These are phyloP conservation scores for Podaxis sp. DNA, from an alignment of 768 basidiomycete genomes.

Conservation along the genomic window DNA sequence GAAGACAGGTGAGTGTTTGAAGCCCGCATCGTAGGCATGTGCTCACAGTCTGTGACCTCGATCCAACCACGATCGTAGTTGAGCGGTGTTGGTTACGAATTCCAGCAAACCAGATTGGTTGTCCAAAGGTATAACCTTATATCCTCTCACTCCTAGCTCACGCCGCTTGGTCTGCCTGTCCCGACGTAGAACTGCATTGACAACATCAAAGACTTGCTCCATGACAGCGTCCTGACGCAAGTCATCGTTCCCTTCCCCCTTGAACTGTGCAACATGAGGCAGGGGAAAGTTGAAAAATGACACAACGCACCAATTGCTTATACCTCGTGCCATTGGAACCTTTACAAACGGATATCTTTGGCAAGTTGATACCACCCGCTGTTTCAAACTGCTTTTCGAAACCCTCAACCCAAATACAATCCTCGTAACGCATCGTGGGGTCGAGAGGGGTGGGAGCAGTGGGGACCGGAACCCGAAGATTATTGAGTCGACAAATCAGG, in stretches of 20 bases:
- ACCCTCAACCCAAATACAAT: slow-evolving; percentile 65
- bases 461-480: slow-evolving; percentile 79
- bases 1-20: background rate
- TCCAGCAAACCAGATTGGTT: slow-evolving; percentile 83
- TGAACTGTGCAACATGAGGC: slow-evolving; percentile 58
- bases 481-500: slow-evolving; percentile 46
- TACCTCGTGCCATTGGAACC: slow-evolving; percentile 66
- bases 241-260: slow-evolving; percentile 89
- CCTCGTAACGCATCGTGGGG: slow-evolving; percentile 61
- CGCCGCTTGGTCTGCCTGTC: slow-evolving; percentile 80
- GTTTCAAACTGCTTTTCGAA: slow-evolving; percentile 60
- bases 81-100: slow-evolving; percentile 79
- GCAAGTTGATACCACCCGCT: slow-evolving; percentile 79
- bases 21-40: background rate
- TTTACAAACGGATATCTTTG: slow-evolving; percentile 76
- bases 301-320: slow-evolving; percentile 71
- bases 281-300: background rate
- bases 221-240: slow-evolving; percentile 97
- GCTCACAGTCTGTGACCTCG: slow-evolving; percentile 63
- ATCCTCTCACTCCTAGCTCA: slow-evolving; percentile 72
- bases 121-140: slow-evolving; percentile 87
- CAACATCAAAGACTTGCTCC: slow-evolving; percentile 95
- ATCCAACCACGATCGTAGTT: slow-evolving; percentile 62
- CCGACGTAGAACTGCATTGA: slow-evolving; percentile 71
- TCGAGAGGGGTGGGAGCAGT: slow-evolving; percentile 74